Conservation (phyloP, 371 early-diverging fungal species). For the Mucor racemosus region DNA sequence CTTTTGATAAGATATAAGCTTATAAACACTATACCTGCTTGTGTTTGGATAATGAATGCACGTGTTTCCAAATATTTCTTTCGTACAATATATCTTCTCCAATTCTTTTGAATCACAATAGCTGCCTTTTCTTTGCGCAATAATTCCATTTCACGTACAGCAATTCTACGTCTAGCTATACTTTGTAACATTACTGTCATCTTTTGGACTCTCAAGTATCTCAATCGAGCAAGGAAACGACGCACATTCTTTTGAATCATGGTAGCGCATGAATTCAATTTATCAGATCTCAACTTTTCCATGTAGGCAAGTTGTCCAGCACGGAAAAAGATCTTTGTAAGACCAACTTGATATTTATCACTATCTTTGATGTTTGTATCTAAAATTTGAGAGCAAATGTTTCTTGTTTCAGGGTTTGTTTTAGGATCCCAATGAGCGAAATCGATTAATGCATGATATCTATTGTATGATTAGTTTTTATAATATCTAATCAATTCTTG, state of each 20-base stretch:
- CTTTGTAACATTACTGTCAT: conserved; percentile 65
- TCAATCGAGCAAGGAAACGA: conserved; percentile 70
- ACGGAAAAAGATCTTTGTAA: conserved; percentile 98
- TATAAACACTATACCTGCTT: conserved; percentile 46
- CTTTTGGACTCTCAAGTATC: conserved; percentile 62
- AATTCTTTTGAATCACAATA: conserved; percentile 72
- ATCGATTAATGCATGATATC: conserved; percentile 82
- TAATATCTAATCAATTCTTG: not conserved
- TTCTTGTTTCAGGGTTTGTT: conserved; percentile 47
- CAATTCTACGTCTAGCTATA: conserved; percentile 65
- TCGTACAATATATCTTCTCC: conserved; percentile 72
- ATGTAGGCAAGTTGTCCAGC: conserved; percentile 94
- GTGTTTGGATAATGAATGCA: conserved; percentile 39
- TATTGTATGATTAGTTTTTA: not conserved
- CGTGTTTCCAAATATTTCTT: conserved; percentile 52
- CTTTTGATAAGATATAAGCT: not conserved
- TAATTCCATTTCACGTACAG: conserved; percentile 52
- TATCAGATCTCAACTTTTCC: conserved; percentile 88
- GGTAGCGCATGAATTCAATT: conserved; percentile 75
- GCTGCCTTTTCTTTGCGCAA: conserved; percentile 79
- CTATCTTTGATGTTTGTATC: conserved; percentile 70
- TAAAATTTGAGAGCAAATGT: conserved; percentile 70
- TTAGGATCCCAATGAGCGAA: conserved; percentile 69
- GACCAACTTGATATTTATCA: conserved; percentile 95
- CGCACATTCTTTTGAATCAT: conserved; percentile 89